A percentile compares a stretch with the other conserved stretches of the same genome.
Conservation (phyloP, 169 alveolate genomes). For the Plasmodium gaboni region DNA sequence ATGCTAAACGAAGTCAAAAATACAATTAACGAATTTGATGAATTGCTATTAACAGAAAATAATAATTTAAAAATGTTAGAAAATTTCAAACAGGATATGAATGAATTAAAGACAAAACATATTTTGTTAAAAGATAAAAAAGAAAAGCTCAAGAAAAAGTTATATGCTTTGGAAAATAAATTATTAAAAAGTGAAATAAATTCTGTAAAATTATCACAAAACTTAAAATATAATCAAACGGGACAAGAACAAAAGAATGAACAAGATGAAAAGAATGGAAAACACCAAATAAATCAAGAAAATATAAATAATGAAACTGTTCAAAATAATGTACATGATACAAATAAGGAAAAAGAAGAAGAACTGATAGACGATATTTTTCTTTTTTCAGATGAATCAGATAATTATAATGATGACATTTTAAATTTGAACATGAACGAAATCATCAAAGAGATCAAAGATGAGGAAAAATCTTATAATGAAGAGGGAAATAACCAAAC, state of each 20-base stretch:
- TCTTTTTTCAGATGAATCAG: conserved; percentile 52
- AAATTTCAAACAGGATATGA: conserved; percentile 32
- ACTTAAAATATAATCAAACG: not conserved
- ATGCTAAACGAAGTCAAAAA: conserved; percentile 53
- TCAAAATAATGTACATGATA: not conserved
- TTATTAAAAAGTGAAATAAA: conserved; percentile 31
- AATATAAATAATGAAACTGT: too few relatives aligned
- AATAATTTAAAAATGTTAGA: conserved; percentile 25
- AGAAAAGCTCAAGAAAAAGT: conserved; percentile 26
- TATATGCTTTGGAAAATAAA: conserved; percentile 28
- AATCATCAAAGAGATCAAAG: not conserved
- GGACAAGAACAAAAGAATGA: not conserved
- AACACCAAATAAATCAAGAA: not conserved
- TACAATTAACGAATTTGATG: conserved; percentile 35
- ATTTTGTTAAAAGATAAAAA: conserved; percentile 25
- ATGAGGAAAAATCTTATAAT: conserved; percentile 5
- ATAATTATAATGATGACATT: conserved; percentile 12
- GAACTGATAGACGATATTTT: not conserved
- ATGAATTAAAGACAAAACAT: conserved; percentile 10
- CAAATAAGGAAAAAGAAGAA: not conserved
- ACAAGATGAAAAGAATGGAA: not conserved
- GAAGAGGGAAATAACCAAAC: not conserved
- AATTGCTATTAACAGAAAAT: conserved; percentile 30
- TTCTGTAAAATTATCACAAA: not conserved
- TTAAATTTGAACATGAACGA: not conserved